Evolutionary conservation across 305 asterid genomes (phyloP).

Genomic region (Rubia occidens): DNA sequence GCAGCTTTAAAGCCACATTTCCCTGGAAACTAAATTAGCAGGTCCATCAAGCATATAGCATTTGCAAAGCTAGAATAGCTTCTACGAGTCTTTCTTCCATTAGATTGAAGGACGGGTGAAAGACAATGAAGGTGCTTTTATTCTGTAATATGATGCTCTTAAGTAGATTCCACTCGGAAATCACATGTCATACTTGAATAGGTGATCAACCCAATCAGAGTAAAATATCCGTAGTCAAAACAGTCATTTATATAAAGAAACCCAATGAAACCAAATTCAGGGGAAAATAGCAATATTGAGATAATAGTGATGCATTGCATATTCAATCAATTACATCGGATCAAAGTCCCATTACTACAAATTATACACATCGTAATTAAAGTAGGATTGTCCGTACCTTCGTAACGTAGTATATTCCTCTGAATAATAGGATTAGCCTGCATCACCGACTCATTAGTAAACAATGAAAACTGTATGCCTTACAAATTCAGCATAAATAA

Average conservation of each 20-base stretch:
- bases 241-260: not conserved
- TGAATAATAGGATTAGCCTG: constrained; percentile 77
- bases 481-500: not conserved
- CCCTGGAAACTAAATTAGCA: not conserved
- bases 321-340: not conserved
- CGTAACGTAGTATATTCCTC: constrained; percentile 44
- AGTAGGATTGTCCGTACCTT: constrained; percentile 38
- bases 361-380: not conserved
- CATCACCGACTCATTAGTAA: constrained; percentile 20
- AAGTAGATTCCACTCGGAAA: not conserved
- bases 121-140: not conserved
- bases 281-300: not conserved
- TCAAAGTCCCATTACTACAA: not conserved
- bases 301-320: not conserved
- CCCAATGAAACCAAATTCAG: not conserved
- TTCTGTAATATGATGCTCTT: not conserved
- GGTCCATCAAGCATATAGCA: not conserved
- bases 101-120: not conserved
- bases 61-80: not conserved
- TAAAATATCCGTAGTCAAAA: not conserved
- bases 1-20: not conserved
- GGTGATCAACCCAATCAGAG: not conserved
- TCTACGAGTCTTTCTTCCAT: not conserved
- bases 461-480: constrained; percentile 10
- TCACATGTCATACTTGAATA: not conserved